Evolutionary conservation across 192 early-diverging fungal species (phyloP), one percentile per base, ranked within the genome.

Genomic region (Umbelopsis vinacea): DNA sequence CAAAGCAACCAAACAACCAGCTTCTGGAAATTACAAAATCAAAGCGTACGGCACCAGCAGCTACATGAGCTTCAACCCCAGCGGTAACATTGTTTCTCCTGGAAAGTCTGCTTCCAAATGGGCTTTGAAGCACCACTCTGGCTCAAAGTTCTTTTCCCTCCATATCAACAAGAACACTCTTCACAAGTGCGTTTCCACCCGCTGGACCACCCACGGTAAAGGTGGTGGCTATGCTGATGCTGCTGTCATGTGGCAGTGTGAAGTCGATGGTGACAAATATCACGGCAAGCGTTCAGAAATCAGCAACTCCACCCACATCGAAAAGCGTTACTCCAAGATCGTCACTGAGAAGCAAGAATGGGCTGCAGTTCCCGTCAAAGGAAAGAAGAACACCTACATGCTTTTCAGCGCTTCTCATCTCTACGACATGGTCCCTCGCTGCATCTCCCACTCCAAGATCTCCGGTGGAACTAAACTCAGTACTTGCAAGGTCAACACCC

Each of bases 201-300:
- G 74, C 5, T 76, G 74, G 74, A 68, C 68, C 50, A 76, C 73
- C 52, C 57, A 48, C 2, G 73, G 72, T 21, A 68, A 46, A 21
- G 67, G 37, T 15, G 67, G 67, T 46, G 67, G 67, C 11, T 68
- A 68, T 37, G 22, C 40, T 76, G 74, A 76, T 71, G 74, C 74
- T 50, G 74, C 74, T 35, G 74, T 76, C n/a, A 69, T 74, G 73
- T 74, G 73, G 74, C 74, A 76, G 67, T 76, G 74, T 55, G 74
- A 76, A 71, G 53, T 71, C 22, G 74, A 76, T 21, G 46, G 67
- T 46, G 47, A 66, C 52, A 68, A 40, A 6, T 73, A 43, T 37
- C 70, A 46, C 37, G 55, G 52, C 57, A 60, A 54, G 46, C 52
- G 50, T 19, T 17, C 35, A 9, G 47, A 53, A 8, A 29, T 12